Base-by-base conservation (phyloP, 345 rosid genomes). In the Firmiana major region DNA sequence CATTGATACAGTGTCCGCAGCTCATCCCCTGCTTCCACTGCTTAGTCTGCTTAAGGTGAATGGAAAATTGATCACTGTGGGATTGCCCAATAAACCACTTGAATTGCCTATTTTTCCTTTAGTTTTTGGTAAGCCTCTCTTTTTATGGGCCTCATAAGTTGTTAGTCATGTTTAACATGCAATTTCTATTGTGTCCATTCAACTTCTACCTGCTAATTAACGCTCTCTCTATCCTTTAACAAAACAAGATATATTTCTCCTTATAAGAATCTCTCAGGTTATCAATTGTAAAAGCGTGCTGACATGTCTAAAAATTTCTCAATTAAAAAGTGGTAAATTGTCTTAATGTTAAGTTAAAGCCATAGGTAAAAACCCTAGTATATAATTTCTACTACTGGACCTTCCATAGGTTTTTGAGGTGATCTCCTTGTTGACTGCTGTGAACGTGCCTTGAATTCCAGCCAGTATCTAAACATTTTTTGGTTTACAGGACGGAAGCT, bases 1-100 rank as follows among this genome's bases (percentile, higher is more conserved):
- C 55, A 90, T 94, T 21, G 97, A 94, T 80, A 94, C 98, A 0
- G 84, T 93, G 10, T 89, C 98, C 40, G 95, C 97, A 73, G 91
- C 82, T 70, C 98, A 94, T 84, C 83, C 97, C 69, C 69, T 94
- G 80, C 80, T 84, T 51, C 94, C 97, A 19, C 77, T 90, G 70
- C 88, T 94, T 7, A 73, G 84, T 78, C 88, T 91, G 81, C 89
- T 93, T 70, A 94, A 88, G 81, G 75, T 90, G 71, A 91, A 83
- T 49, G 97, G 97, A 45, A 94, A 94, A 73, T 88, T 94, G 13
- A 69, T 94, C 64, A 87, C 93, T 46, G 57, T 91, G 64, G 97
- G 97, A 24, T 78, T 93, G 84, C 95, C 93, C n/a, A 81, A 83
- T 19, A 94, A 89, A 87, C 94, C 98, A 9, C 87, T 93, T 0